Percentiles rank a stretch among this genome's conserved stretches.
Conservation (phyloP, 1,139 yeast genomes). For the Zygoascus meyerae region DNA sequence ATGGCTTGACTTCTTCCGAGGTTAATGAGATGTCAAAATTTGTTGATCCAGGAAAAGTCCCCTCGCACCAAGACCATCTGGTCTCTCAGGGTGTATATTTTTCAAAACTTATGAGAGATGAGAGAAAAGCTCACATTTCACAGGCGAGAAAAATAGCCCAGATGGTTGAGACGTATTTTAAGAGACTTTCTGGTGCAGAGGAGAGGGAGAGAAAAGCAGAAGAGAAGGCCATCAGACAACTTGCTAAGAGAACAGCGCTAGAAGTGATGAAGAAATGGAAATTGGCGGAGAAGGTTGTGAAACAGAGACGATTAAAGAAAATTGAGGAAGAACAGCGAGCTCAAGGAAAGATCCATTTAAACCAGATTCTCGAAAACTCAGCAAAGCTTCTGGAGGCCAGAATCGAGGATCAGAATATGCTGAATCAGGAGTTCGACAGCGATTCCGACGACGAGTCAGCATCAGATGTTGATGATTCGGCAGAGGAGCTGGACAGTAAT, state of each 20-base stretch:
- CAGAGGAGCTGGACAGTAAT: constrained; percentile 24
- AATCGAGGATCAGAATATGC: constrained; percentile 34
- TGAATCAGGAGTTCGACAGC: constrained; percentile 23
- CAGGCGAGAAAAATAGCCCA: constrained; percentile 67
- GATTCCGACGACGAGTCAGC: constrained; percentile 20
- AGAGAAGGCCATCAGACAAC: constrained; percentile 43
- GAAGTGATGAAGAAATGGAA: constrained; percentile 90
- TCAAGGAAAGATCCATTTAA: constrained; percentile 83
- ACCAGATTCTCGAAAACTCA: constrained; percentile 85
- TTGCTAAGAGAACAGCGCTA: constrained; percentile 74
- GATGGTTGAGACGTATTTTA: constrained; percentile 83
- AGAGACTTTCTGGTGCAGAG: constrained; percentile 79
- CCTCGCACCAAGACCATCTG: constrained; percentile 60
- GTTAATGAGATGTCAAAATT: constrained; percentile 29
- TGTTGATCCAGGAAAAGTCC: constrained; percentile 35
- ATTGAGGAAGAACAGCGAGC: constrained; percentile 48
- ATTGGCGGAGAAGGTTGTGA: constrained; percentile 76
- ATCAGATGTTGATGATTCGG: constrained; percentile 21
- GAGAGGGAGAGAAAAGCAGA: constrained; percentile 71
- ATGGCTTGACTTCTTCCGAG: constrained; percentile 32
- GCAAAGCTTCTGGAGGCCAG: constrained; percentile 88
- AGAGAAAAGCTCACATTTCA: constrained; percentile 59
- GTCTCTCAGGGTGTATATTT: constrained; percentile 70
- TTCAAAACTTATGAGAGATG: constrained; percentile 65
- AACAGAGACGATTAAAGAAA: constrained; percentile 35